phyloP scores from a whole-genome alignment of 1,284 basidiomycete genomes.

The Irpex sp. region DNA sequence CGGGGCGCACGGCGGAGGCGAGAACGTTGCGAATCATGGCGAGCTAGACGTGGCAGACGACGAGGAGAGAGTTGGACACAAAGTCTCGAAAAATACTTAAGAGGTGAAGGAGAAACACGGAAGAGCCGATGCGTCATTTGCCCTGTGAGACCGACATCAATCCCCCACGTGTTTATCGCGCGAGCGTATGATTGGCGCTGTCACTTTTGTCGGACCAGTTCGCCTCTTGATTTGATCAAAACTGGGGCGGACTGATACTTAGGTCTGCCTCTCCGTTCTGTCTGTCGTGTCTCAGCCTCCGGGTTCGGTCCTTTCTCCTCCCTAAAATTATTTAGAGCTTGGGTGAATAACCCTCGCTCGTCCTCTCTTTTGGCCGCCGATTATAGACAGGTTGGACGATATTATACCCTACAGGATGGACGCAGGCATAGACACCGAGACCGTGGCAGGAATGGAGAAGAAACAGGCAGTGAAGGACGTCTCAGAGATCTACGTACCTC shows the following conservation, averaged over 20 bases:
- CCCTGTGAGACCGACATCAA: neutral
- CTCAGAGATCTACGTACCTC: slow-evolving; percentile 23
- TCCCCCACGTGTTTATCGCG: slow-evolving; percentile 7
- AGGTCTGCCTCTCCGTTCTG: neutral
- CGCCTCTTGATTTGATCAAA: neutral
- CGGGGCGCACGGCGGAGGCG: slow-evolving; percentile 50
- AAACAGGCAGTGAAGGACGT: slow-evolving; percentile 18
- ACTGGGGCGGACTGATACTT: neutral
- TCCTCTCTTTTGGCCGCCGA: slow-evolving; percentile 14
- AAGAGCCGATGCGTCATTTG: neutral
- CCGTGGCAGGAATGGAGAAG: slow-evolving; percentile 3
- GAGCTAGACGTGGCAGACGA: slow-evolving; percentile 16
- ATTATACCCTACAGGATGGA: slow-evolving; percentile 12
- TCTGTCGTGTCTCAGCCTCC: neutral
- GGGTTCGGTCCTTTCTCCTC: neutral
- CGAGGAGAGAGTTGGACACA: slow-evolving; percentile 3
- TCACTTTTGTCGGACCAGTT: neutral
- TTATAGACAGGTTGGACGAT: slow-evolving; percentile 5
- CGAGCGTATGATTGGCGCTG: neutral
- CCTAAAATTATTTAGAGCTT: slow-evolving; percentile 4
- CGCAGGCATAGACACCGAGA: slow-evolving; percentile 5
- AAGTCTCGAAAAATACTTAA: slow-evolving; percentile 11
- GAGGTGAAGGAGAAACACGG: slow-evolving; percentile 1
- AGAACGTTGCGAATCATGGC: slow-evolving; percentile 66
- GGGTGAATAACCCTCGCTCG: slow-evolving; percentile 7